These are phyloP conservation scores for Mortierella sp. DNA, from an alignment of 371 early-diverging fungal species.

Conservation along the genomic window DNA sequence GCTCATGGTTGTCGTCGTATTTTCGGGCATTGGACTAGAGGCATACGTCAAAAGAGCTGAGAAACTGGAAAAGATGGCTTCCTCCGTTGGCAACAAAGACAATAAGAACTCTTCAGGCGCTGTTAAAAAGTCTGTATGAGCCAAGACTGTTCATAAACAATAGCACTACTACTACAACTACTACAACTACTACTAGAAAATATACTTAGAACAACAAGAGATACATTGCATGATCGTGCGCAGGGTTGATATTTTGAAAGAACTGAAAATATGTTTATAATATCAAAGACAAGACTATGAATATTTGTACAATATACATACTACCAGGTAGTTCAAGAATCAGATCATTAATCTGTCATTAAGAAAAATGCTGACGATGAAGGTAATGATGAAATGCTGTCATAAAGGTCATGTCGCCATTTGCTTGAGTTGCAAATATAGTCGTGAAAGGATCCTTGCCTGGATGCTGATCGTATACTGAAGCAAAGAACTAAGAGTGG, in stretches of 20 bases:
- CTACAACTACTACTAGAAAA: neutral
- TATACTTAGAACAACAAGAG: neutral
- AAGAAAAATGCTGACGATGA: constrained; percentile 12
- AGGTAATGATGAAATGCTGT: constrained; percentile 6
- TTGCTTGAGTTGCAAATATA: neutral
- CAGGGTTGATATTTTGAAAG: too few relatives aligned
- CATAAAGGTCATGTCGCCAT: constrained; percentile 10
- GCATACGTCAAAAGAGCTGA: constrained; percentile 73
- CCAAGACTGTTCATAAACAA: neutral
- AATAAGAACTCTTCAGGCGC: neutral
- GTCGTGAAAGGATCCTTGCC: neutral
- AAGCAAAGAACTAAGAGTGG: neutral
- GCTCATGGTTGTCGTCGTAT: constrained; percentile 88
- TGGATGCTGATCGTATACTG: neutral
- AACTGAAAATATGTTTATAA: too few relatives aligned
- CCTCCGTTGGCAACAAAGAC: neutral
- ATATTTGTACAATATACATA: constrained; percentile 8
- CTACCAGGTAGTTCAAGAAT: constrained; percentile 1
- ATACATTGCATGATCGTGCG: too few relatives aligned
- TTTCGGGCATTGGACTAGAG: constrained; percentile 85
- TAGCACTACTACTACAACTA: neutral
- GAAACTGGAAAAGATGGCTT: constrained; percentile 40
- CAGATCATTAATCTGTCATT: neutral
- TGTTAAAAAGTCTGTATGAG: neutral
- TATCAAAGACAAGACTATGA: neutral